Percentiles rank a stretch among this genome's conserved stretches.
These are phyloP conservation scores for Pseudogymnoascus destructans DNA, from an alignment of 2,329 filamentous ascomycete species.

Conservation along the genomic window DNA sequence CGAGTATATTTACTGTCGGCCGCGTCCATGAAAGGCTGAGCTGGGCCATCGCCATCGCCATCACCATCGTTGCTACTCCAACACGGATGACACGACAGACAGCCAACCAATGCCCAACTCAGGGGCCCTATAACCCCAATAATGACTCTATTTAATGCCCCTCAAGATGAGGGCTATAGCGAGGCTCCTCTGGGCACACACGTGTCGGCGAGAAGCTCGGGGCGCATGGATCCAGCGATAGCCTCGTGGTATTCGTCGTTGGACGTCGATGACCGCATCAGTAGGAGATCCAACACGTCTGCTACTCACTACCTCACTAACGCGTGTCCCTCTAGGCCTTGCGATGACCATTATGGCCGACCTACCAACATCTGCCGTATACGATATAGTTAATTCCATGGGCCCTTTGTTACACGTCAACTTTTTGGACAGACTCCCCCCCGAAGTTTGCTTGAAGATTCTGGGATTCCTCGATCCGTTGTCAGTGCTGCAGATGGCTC, in stretches of 20 bases:
- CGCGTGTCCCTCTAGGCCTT: conserved; percentile 45
- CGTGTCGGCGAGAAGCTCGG: neutral
- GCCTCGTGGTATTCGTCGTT: conserved; percentile 1
- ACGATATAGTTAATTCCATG: conserved; percentile 65
- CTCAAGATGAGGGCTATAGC: conserved; percentile 27
- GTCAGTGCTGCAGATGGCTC: conserved; percentile 67
- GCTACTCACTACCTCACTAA: neutral
- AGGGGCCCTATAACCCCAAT: neutral
- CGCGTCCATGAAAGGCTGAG: neutral
- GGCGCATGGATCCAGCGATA: neutral
- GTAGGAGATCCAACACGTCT: neutral
- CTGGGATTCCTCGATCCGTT: conserved; percentile 73
- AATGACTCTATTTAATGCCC: conserved; percentile 13
- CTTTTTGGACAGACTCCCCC: conserved; percentile 71
- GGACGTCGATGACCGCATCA: conserved; percentile 8
- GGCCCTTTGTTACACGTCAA: conserved; percentile 84
- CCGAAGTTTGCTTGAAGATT: conserved; percentile 82
- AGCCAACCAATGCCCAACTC: neutral
- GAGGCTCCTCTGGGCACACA: conserved; percentile 22
- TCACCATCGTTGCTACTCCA: neutral
- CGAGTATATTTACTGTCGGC: neutral
- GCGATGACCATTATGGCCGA: conserved; percentile 66
- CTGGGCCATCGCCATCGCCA: neutral
- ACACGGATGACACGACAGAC: neutral
- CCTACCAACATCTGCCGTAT: conserved; percentile 67